These are phyloP conservation scores for Gyromitra esculenta DNA, from an alignment of 2,329 filamentous ascomycete genomes.

Conservation along the genomic window DNA sequence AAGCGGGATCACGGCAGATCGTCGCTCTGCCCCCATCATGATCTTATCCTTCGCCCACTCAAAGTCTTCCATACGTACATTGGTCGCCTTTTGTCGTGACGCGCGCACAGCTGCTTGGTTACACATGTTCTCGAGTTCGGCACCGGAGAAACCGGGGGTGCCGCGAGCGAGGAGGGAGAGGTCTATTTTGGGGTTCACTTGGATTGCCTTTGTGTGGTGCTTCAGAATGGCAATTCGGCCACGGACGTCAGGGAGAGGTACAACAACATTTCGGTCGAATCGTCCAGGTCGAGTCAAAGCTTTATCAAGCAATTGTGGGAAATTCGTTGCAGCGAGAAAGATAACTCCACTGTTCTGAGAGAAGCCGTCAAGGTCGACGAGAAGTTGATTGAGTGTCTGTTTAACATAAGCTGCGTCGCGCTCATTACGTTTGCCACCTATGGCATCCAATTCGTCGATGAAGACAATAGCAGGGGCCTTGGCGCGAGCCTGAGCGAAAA, in stretches of 20 bases:
- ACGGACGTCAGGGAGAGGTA: conserved; percentile 89
- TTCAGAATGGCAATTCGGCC: conserved; percentile 92
- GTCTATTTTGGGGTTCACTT: conserved; percentile 81
- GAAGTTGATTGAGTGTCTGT: conserved; percentile 94
- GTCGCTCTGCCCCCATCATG: conserved; percentile 93
- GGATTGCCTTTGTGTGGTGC: conserved; percentile 92
- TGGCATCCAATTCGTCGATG: conserved; percentile 92
- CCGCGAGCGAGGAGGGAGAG: conserved; percentile 83
- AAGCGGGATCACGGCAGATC: conserved; percentile 86
- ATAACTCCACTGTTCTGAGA: conserved; percentile 94
- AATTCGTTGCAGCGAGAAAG: conserved; percentile 95
- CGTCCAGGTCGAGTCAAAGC: conserved; percentile 92
- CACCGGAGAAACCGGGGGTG: conserved; percentile 91
- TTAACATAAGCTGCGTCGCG: conserved; percentile 94
- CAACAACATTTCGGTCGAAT: conserved; percentile 91
- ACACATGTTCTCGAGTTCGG: conserved; percentile 94
- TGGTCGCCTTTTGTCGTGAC: conserved; percentile 81
- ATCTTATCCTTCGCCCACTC: conserved; percentile 99
- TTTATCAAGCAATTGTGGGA: conserved; percentile 92
- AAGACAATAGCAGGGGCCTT: conserved; percentile 95
- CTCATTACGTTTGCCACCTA: conserved; percentile 92
- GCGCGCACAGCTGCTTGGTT: conserved; percentile 95
- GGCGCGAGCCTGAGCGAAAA: conserved; percentile 81
- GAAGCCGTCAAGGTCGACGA: conserved; percentile 97
- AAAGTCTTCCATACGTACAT: conserved; percentile 81